Evolutionary conservation across 345 rosid species (phyloP).

Genomic region (Pugionium cornutum): DNA sequence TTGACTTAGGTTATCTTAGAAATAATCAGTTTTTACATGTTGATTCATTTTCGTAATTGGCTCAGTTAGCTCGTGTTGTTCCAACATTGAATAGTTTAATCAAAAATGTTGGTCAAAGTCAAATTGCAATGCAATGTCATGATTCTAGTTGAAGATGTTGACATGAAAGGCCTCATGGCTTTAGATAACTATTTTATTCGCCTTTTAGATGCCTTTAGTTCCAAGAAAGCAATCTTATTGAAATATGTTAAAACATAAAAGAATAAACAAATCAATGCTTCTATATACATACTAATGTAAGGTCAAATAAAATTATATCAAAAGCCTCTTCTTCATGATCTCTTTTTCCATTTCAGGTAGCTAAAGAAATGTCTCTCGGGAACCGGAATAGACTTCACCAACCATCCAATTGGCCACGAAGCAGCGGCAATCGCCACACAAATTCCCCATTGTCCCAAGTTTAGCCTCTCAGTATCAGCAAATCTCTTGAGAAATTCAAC

Average conservation of each 20-base stretch:
- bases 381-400: constrained; percentile 61
- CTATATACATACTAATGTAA: neutral
- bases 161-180: constrained; percentile 56
- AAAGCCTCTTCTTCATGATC: constrained; percentile 18
- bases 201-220: constrained; percentile 56
- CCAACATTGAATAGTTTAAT: too few species aligned
- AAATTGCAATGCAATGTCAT: constrained; percentile 65
- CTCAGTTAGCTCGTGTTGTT: neutral
- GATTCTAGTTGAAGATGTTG: constrained; percentile 59
- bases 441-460: constrained; percentile 64
- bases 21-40: neutral
- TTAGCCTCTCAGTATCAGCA: constrained; percentile 71
- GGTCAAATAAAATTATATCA: constrained; percentile 11
- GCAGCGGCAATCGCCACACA: constrained; percentile 58
- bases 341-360: constrained; percentile 43
- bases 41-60: neutral
- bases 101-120: constrained; percentile 62
- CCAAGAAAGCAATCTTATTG: constrained; percentile 40
- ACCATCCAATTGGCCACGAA: constrained; percentile 76
- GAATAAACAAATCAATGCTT: neutral
- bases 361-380: constrained; percentile 53
- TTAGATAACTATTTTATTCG: constrained; percentile 57
- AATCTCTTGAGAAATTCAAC: constrained; percentile 71
- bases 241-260: neutral
- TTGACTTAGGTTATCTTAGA: neutral